Base-by-base conservation (phyloP, 73 alveolate genomes). In the Tetrahymena thermophila region DNA sequence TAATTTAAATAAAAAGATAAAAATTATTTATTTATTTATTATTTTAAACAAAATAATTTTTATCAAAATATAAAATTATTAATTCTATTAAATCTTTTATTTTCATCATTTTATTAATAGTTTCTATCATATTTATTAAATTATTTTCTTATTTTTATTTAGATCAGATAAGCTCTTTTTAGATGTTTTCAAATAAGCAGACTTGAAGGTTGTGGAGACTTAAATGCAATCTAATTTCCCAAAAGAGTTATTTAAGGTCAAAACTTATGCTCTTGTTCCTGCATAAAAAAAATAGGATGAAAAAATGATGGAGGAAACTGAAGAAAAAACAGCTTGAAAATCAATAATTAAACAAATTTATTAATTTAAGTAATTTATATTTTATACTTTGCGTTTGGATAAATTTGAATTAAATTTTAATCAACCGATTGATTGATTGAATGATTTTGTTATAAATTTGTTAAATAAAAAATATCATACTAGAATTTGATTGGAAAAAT, bases 181-280 rank as follows among this genome's bases (percentile, higher is more conserved):
- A 19, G 97, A 95, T 28, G 83, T 96, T n/a, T 96, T 96, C 89
- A 97, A 96, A 50, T 84, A 35, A 56, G 97, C 97, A 4, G 98
- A 97, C 7, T 93, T 85, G 56, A 56, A 31, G n/a, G 96, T 96
- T 1, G 96, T 96, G 21, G 89, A 71, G 31, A 71, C 89, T 4
- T 31, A 71, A 71, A 71, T 71, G 89, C 37, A 71, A 13, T 71
- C 89, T 71, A 71, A 71, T 71, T 71, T 71, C 89, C 89, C 89
- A 2, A 71, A 71, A 34, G 89, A 71, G 3, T 71, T 71, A 71
- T 71, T 71, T 31, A 71, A 71, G 23, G 89, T 71, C 1, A 71
- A 71, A 71, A 23, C 40, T 25, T 71, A 71, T 71, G 89, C 89
- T 25, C 89, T 71, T 71, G 37, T 71, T 71, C 89, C 89, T 71